These are phyloP conservation scores for Laburnicola sp. DNA, from an alignment of 2,329 filamentous ascomycete genomes.

Conservation along the genomic window DNA sequence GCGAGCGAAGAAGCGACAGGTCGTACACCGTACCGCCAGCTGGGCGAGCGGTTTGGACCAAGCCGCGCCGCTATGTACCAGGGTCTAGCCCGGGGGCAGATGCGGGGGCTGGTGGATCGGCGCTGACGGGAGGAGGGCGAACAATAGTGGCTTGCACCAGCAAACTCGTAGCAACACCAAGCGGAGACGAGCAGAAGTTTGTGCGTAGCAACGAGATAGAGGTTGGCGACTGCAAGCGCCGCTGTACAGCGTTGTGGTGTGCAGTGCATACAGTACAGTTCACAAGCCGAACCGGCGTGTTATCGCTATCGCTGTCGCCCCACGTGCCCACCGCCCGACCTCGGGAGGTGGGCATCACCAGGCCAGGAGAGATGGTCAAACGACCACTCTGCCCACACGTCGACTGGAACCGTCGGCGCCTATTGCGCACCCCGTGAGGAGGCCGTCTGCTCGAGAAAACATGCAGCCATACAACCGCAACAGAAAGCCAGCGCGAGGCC, in stretches of 20 bases:
- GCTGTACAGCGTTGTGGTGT: background rate
- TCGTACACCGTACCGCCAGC: no score
- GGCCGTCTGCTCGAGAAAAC: background rate
- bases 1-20: no score
- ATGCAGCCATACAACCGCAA: background rate
- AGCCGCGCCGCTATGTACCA: no score
- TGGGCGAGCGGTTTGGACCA: no score
- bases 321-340: constrained; percentile 16
- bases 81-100: no score
- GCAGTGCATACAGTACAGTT: no score
- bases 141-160: background rate
- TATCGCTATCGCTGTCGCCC: constrained; percentile 17
- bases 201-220: background rate
- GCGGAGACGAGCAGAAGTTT: background rate
- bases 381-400: constrained; percentile 12
- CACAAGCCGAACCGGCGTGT: background rate
- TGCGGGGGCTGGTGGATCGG: no score
- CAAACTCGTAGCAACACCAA: background rate
- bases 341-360: constrained; percentile 8
- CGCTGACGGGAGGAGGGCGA: no score
- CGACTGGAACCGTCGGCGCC: constrained; percentile 15
- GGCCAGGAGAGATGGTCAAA: constrained; percentile 12
- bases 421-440: constrained; percentile 10
- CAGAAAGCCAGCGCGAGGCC: background rate
- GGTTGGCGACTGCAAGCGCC: background rate